A percentile compares a stretch with the other conserved stretches of the same genome.
Conservation (phyloP, 2,329 filamentous ascomycete genomes). For the Coccinonectria pachysandricola region DNA sequence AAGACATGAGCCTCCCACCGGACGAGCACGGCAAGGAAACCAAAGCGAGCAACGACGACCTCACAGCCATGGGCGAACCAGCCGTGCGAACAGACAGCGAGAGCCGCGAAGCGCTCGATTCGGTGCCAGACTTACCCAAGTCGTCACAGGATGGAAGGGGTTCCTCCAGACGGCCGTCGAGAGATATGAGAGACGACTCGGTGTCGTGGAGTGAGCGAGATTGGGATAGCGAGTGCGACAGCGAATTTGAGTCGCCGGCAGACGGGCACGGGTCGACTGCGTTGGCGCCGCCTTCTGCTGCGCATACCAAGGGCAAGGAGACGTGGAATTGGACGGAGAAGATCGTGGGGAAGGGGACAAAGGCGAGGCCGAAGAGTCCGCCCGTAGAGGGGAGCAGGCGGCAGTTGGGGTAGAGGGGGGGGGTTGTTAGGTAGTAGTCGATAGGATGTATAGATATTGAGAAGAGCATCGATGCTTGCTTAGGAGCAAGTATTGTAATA, state of each 20-base stretch:
- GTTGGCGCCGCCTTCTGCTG: constrained; percentile 3
- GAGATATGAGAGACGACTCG: constrained; percentile 36
- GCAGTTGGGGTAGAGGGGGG: constrained; percentile 5
- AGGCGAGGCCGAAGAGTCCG: constrained; percentile 20
- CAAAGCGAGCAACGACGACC: constrained; percentile 22
- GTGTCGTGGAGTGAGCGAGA: constrained; percentile 48
- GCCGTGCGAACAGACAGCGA: constrained; percentile 19
- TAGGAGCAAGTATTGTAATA: no score
- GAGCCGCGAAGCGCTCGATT: constrained; percentile 29
- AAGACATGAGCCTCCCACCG: constrained; percentile 44
- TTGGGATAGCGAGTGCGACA: constrained; percentile 18
- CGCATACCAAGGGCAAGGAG: constrained; percentile 11
- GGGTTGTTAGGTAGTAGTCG: constrained; percentile 1
- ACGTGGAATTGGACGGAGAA: constrained; percentile 46
- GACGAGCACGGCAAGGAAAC: constrained; percentile 58
- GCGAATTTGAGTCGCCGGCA: constrained; percentile 19
- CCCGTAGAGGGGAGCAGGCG: constrained; percentile 8
- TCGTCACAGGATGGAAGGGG: constrained; percentile 15
- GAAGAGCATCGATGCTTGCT: no score
- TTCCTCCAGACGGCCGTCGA: constrained; percentile 7
- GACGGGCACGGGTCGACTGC: no score
- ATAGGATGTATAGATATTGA: no score
- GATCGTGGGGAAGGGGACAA: constrained; percentile 36
- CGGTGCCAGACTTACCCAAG: constrained; percentile 34
- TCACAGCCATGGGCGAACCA: constrained; percentile 2